Base-by-base conservation (phyloP, 345 rosid species). In the Lepidium didymum region DNA sequence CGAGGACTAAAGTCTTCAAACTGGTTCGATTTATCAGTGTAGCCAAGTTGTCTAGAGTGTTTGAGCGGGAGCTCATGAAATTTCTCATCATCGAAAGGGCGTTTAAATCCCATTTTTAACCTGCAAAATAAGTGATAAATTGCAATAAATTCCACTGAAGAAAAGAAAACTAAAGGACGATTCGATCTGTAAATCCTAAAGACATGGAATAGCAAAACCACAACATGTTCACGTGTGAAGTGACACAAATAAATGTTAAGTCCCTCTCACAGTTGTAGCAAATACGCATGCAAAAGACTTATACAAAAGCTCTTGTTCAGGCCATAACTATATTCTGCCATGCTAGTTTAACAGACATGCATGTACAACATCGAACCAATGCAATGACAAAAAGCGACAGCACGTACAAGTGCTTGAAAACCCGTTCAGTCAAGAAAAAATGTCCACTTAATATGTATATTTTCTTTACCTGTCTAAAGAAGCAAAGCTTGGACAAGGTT, bases 11-110 rank as follows among this genome's bases (percentile, higher is more conserved):
- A 35, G 19, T 72, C 78, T 12, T 62, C 64, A 75, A 71, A 47
- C 27, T 68, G 73, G 14, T 25, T 64, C 8, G 69, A 44, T 67
- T 85, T 79, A 45, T 79, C 71, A 33, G 56, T 21, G 62, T 67
- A 64, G 36, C 66, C 79, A 62, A 77, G 55, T 49, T 70, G 80
- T 54, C 85, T 81, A 21, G 79, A 63, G 36, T 82, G 82, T 78
- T 85, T 85, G 62, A 60, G 62, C 3, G 83, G 73, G 14, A 77
- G 75, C 68, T 77, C 86, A 33, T 70, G 72, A 31, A 75, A 73
- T 44, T 75, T 80, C 41, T 82, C 85, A 62, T 79, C 82, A 49
- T 72, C 68, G 36, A 75, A 85, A 65, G 86, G 82, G 21, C 89
- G 76, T 49, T 85, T 85, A 16, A 73, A 80, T 69, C 81, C 82